Conservation (phyloP, 352 stramenopile genomes). For the Pythium inflatum region DNA sequence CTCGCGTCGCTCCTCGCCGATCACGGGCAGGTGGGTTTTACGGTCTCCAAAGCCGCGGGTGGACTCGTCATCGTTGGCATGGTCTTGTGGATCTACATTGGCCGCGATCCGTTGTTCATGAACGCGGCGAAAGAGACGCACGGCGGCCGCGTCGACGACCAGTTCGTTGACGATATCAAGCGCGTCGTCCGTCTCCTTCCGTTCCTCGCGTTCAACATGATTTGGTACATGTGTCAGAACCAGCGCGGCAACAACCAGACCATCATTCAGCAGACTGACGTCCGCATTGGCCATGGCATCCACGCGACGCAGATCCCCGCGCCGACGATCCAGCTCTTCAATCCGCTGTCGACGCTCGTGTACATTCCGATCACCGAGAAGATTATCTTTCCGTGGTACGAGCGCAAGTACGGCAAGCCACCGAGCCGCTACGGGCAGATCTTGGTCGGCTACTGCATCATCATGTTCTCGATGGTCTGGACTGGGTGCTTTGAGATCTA, state of each 20-base stretch:
- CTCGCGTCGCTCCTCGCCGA: constrained; percentile 32
- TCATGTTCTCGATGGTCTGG: constrained; percentile 33
- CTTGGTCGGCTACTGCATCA: constrained; percentile 25
- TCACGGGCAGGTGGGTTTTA: constrained; percentile 13
- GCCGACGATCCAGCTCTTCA: constrained; percentile 51
- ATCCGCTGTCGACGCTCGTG: constrained; percentile 47
- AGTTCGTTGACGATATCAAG: constrained; percentile 57
- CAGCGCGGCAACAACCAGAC: constrained; percentile 74
- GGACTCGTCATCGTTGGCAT: constrained; percentile 37
- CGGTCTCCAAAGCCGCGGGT: constrained; percentile 17
- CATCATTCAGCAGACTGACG: constrained; percentile 71
- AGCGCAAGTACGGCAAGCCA: constrained; percentile 43
- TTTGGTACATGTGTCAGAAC: constrained; percentile 69
- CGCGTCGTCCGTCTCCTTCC: constrained; percentile 57
- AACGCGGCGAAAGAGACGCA: constrained; percentile 44
- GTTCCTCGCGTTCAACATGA: constrained; percentile 62
- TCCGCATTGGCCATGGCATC: constrained; percentile 33
- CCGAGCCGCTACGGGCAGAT: constrained; percentile 40
- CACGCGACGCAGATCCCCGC: constrained; percentile 51
- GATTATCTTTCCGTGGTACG: constrained; percentile 47
- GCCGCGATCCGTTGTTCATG: constrained; percentile 52
- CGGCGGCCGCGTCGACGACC: constrained; percentile 45
- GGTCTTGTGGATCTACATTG: constrained; percentile 54
- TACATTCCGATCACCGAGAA: constrained; percentile 46
- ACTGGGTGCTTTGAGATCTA: constrained; percentile 35